phyloP scores from a whole-genome alignment of 768 basidiomycete species.

The Rubroboletus satanas region DNA sequence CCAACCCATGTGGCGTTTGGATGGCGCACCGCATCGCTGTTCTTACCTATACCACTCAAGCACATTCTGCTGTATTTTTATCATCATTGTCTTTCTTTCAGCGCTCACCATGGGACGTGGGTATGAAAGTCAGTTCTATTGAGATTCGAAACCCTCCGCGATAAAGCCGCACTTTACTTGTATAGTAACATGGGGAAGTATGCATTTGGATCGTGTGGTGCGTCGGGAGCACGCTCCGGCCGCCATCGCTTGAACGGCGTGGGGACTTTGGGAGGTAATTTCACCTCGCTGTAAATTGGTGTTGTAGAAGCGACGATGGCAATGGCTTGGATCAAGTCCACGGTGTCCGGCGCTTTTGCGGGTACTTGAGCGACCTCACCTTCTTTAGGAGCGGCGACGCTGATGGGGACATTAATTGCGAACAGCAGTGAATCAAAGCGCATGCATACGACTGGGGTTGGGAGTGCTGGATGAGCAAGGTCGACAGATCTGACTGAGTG shows the following conservation, averaged over 20 bases:
- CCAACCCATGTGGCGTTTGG: background rate
- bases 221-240: conserved; percentile 64
- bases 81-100: conserved; percentile 3
- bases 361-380: conserved; percentile 44
- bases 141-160: background rate
- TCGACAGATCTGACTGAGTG: conserved; percentile 78
- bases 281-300: conserved; percentile 57
- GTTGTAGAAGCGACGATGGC: conserved; percentile 52
- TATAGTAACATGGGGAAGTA: conserved; percentile 84
- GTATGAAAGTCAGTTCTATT: conserved; percentile 31
- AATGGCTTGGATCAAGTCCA: conserved; percentile 75
- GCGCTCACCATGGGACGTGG: conserved; percentile 15
- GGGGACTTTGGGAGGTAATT: conserved; percentile 73
- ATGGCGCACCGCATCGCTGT: background rate
- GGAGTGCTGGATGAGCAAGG: conserved; percentile 78
- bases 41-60: background rate
- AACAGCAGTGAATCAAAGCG: background rate
- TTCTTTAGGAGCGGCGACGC: conserved; percentile 50
- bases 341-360: conserved; percentile 38
- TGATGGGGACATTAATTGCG: conserved; percentile 25
- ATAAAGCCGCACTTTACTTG: conserved; percentile 31
- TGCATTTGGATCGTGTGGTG: conserved; percentile 77
- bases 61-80: background rate
- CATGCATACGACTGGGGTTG: conserved; percentile 55
- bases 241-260: conserved; percentile 68